These are phyloP conservation scores for Tuber umbilicatum DNA, from an alignment of 495 filamentous ascomycete species.

Conservation along the genomic window DNA sequence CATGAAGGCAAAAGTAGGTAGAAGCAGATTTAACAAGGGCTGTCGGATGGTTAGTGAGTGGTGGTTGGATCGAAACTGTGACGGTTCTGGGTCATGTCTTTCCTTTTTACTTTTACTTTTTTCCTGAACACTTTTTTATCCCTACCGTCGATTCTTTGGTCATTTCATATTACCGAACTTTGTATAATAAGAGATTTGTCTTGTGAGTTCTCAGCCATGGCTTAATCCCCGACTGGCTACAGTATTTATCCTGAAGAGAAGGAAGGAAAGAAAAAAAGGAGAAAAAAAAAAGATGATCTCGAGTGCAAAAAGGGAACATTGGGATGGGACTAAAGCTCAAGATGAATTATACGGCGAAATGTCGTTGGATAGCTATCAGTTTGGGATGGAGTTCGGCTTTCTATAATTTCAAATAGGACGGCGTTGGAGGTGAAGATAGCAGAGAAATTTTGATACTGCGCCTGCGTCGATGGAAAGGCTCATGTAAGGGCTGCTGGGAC, in stretches of 20 bases:
- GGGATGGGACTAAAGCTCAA: background rate
- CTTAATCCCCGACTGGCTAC: background rate
- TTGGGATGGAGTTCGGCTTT: conserved; percentile 1
- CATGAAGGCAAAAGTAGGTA: background rate
- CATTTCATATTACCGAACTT: background rate
- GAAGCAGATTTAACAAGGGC: conserved; percentile 1
- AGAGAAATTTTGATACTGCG: background rate
- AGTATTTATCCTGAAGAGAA: background rate
- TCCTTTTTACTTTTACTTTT: conserved; percentile 11
- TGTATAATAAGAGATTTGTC: conserved; percentile 5
- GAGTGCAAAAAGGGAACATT: background rate
- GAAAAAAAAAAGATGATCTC: background rate
- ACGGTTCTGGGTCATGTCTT: conserved; percentile 8
- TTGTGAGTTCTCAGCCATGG: conserved; percentile 4
- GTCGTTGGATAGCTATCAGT: conserved; percentile 2
- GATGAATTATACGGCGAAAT: background rate
- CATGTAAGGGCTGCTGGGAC: background rate
- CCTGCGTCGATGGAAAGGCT: background rate
- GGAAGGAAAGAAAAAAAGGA: background rate
- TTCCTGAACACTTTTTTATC: background rate
- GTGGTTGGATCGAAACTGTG: conserved; percentile 15
- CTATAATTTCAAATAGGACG: background rate
- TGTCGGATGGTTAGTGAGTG: conserved; percentile 1
- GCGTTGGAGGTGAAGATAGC: background rate
- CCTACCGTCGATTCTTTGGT: background rate